Percentiles rank a stretch among this genome's conserved stretches.
phyloP scores from a whole-genome alignment of 768 basidiomycete genomes.

The Steccherinum ochraceum region DNA sequence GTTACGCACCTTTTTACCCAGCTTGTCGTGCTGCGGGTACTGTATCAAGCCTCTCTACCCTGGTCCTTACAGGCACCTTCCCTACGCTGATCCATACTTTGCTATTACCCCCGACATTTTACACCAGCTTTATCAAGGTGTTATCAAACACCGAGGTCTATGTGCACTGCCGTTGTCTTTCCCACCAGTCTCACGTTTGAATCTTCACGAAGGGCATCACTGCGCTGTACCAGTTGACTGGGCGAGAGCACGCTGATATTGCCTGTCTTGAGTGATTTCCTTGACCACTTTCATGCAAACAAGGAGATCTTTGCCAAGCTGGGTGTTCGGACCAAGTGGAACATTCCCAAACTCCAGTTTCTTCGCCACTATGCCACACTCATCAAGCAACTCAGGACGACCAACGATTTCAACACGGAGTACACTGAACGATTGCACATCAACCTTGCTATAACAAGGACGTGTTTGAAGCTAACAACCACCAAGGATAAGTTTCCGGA shows the following conservation, averaged over 20 bases:
- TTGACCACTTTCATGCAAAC: conserved; percentile 15
- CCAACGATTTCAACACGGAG: conserved; percentile 13
- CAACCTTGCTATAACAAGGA: too few relatives aligned
- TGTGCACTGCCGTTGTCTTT: conserved; percentile 8
- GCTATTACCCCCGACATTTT: conserved; percentile 20
- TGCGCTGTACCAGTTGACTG: conserved; percentile 9
- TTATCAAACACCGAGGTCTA: conserved; percentile 20
- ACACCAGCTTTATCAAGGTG: conserved; percentile 21
- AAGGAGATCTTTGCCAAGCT: conserved; percentile 19
- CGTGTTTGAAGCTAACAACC: too few relatives aligned
- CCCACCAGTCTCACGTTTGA: conserved; percentile 11
- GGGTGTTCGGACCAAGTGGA: conserved; percentile 14
- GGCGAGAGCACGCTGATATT: conserved; percentile 17
- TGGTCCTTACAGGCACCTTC: too few relatives aligned
- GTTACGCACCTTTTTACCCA: too few relatives aligned
- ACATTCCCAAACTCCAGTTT: conserved; percentile 18
- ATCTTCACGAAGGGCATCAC: conserved; percentile 17
- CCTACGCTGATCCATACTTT: conserved; percentile 15
- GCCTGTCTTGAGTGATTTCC: conserved; percentile 8
- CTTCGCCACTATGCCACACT: conserved; percentile 14
- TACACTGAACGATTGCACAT: conserved; percentile 5
- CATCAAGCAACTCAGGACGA: conserved; percentile 12
- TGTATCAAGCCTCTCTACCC: too few relatives aligned
- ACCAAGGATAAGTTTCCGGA: too few relatives aligned
- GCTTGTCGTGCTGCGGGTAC: too few relatives aligned